Conservation (phyloP, 1,139 yeast species). For the Suhomyces panamericanus region DNA sequence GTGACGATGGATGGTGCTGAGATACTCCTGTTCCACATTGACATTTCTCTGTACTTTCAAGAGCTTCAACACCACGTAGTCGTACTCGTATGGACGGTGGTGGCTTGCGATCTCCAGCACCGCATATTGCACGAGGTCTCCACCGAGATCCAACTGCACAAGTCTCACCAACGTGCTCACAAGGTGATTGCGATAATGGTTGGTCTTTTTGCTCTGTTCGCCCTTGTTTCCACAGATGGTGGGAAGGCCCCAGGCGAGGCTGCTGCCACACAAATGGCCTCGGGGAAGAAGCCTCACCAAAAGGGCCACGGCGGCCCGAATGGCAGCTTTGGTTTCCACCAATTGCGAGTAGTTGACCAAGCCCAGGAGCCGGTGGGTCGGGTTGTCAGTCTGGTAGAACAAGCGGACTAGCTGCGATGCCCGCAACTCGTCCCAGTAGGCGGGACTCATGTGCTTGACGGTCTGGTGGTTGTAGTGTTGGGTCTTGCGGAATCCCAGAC, state of each 20-base stretch:
- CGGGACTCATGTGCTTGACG: conserved; percentile 20
- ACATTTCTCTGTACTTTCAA: conserved; percentile 29
- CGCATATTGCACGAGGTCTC: conserved; percentile 22
- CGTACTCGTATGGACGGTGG: conserved; percentile 28
- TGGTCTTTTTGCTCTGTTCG: conserved; percentile 26
- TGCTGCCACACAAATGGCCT: conserved; percentile 32
- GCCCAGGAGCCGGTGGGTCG: conserved; percentile 36
- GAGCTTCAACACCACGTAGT: conserved; percentile 31
- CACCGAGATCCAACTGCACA: conserved; percentile 22
- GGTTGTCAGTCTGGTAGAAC: conserved; percentile 36
- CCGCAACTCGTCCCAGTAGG: conserved; percentile 39
- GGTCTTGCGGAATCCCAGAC: conserved; percentile 17
- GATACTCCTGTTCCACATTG: conserved; percentile 29
- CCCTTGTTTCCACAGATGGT: conserved; percentile 34
- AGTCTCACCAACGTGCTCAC: conserved; percentile 33
- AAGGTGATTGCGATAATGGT: conserved; percentile 35
- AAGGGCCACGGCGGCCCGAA: conserved; percentile 20
- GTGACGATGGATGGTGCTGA: conserved; percentile 29
- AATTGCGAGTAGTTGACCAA: conserved; percentile 31
- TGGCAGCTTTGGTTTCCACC: conserved; percentile 18
- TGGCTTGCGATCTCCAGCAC: conserved; percentile 21
- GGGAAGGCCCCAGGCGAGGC: conserved; percentile 28
- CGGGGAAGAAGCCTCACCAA: conserved; percentile 28
- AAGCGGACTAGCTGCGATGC: conserved; percentile 38
- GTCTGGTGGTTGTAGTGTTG: conserved; percentile 21